A percentile compares a stretch with the other conserved stretches of the same genome.
Evolutionary conservation across 495 filamentous ascomycete genomes (phyloP).

Genomic region (Acidomyces sp.): DNA sequence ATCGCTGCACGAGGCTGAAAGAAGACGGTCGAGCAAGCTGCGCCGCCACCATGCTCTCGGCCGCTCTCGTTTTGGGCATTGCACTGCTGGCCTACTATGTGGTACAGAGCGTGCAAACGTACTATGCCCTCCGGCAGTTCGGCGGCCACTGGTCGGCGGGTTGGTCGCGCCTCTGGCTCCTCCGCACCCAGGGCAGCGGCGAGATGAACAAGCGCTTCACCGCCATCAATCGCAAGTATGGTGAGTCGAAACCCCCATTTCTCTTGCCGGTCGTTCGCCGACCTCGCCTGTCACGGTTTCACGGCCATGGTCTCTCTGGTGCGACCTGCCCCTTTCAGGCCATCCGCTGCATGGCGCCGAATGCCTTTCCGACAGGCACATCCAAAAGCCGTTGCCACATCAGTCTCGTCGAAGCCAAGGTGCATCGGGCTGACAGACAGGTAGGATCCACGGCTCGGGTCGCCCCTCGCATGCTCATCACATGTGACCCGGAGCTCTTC

Average conservation of each 20-base stretch:
- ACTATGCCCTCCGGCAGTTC: constrained; percentile 18
- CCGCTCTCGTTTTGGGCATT: constrained; percentile 5
- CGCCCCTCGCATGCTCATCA: constrained; percentile 32
- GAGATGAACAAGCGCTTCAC: constrained; percentile 24
- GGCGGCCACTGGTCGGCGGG: constrained; percentile 20
- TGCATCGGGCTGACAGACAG: constrained; percentile 9
- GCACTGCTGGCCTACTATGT: constrained; percentile 15
- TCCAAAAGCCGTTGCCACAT: too few relatives aligned
- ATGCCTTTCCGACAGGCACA: too few relatives aligned
- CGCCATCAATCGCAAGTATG: constrained; percentile 21
- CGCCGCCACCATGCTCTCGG: constrained; percentile 10
- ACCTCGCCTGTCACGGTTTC: too few relatives aligned
- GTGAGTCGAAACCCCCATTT: too few relatives aligned
- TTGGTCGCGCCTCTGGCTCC: constrained; percentile 23
- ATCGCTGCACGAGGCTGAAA: constrained; percentile 11
- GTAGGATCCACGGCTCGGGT: constrained; percentile 33
- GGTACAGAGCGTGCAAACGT: constrained; percentile 12
- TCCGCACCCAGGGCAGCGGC: constrained; percentile 17
- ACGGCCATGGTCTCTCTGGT: too few relatives aligned
- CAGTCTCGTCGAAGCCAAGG: neutral
- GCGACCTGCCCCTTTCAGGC: too few relatives aligned
- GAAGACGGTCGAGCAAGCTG: neutral
- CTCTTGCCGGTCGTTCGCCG: too few relatives aligned
- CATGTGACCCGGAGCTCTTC: constrained; percentile 33
- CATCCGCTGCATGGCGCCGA: too few relatives aligned